Conservation (phyloP, 306 rosid species). For the Rosa persica region DNA sequence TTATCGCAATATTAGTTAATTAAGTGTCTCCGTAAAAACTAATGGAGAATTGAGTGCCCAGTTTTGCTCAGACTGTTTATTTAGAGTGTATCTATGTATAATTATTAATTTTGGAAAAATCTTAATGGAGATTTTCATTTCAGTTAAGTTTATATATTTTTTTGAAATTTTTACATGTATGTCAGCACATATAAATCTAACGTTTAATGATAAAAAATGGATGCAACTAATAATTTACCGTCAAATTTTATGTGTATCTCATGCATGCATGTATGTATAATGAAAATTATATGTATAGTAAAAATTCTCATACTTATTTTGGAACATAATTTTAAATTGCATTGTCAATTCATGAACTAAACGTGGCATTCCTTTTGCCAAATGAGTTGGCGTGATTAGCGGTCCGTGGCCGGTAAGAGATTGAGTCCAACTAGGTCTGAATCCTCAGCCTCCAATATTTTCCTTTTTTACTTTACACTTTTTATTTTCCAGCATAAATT, state of each 20-base stretch:
- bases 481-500: not conserved
- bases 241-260: too few species aligned
- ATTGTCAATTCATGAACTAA: not conserved
- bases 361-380: conserved; percentile 31
- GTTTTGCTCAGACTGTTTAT: not conserved
- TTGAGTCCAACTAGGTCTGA: conserved; percentile 26
- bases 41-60: not conserved
- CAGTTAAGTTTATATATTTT: not conserved
- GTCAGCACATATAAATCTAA: too few species aligned
- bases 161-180: not conserved
- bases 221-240: too few species aligned
- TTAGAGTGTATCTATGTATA: conserved; percentile 4
- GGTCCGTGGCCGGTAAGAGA: conserved; percentile 42
- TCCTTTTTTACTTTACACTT: not conserved
- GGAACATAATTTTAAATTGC: not conserved
- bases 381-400: conserved; percentile 38
- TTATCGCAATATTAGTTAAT: not conserved
- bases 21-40: conserved; percentile 14
- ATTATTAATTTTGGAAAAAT: not conserved
- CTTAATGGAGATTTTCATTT: not conserved
- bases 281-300: too few species aligned
- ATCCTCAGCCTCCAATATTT: conserved; percentile 1
- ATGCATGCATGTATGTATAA: too few species aligned
- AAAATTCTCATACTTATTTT: too few species aligned
- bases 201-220: too few species aligned